phyloP scores from a whole-genome alignment of 129 eudicot species.

The Pittosporum tobira region DNA sequence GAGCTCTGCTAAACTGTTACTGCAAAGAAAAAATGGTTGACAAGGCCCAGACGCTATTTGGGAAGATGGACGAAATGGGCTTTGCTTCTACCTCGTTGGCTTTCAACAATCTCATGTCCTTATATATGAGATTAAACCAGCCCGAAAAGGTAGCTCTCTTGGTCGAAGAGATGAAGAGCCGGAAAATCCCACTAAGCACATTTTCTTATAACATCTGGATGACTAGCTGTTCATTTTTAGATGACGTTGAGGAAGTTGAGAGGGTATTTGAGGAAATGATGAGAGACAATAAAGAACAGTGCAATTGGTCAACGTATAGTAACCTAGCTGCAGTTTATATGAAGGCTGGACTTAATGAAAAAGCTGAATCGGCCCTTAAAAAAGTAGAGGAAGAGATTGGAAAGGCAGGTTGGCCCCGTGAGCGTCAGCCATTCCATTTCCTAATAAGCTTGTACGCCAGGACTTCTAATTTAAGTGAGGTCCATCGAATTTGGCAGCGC shows the following conservation, averaged over 20 bases:
- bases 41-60: slow-evolving; percentile 54
- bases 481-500: slow-evolving; percentile 45
- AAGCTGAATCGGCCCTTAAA: slow-evolving; percentile 53
- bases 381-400: slow-evolving; percentile 39
- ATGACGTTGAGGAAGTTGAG: slow-evolving; percentile 67
- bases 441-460: slow-evolving; percentile 49
- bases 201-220: slow-evolving; percentile 51
- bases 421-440: slow-evolving; percentile 44
- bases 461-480: slow-evolving; percentile 37
- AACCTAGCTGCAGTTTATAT: slow-evolving; percentile 46
- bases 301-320: slow-evolving; percentile 69
- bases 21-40: slow-evolving; percentile 43
- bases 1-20: slow-evolving; percentile 69
- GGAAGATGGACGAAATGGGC: slow-evolving; percentile 45
- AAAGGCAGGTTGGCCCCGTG: slow-evolving; percentile 14
- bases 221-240: slow-evolving; percentile 41
- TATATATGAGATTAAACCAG: slow-evolving; percentile 41
- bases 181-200: slow-evolving; percentile 31
- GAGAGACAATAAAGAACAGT: slow-evolving; percentile 15
- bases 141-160: slow-evolving; percentile 61
- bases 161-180: slow-evolving; percentile 50
- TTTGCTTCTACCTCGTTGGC: slow-evolving; percentile 27
- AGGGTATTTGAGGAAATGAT: slow-evolving; percentile 55
- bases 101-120: slow-evolving; percentile 54
- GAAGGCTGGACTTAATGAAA: slow-evolving; percentile 42